phyloP scores from a whole-genome alignment of 768 basidiomycete genomes.

The Boletus rubropictus region DNA sequence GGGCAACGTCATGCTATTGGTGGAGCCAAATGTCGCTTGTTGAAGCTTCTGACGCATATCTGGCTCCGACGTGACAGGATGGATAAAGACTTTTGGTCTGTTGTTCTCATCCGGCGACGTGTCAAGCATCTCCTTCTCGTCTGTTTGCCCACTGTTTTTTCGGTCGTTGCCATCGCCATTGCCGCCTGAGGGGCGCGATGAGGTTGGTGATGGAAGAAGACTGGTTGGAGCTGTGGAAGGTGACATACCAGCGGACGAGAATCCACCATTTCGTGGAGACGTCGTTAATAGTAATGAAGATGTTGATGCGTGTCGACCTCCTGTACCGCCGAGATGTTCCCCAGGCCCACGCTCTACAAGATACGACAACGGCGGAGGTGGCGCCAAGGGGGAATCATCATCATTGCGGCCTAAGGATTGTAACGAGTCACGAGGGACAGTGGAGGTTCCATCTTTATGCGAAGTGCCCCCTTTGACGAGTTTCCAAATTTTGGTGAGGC shows the following conservation, averaged over 20 bases:
- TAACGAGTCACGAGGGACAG: constrained; percentile 29
- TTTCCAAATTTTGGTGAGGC: constrained; percentile 76
- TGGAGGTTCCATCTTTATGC: constrained; percentile 34
- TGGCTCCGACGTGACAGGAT: constrained; percentile 55
- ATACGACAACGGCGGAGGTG: constrained; percentile 88
- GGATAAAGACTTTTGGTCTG: constrained; percentile 38
- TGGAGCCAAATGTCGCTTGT: constrained; percentile 32
- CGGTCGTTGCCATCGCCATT: constrained; percentile 48
- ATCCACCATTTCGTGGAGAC: constrained; percentile 49
- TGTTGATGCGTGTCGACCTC: constrained; percentile 58
- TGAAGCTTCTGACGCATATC: constrained; percentile 49
- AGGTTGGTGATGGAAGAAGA: constrained; percentile 67
- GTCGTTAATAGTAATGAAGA: constrained; percentile 59
- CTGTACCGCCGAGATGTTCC: constrained; percentile 39
- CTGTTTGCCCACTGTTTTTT: constrained; percentile 37
- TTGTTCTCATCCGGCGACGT: constrained; percentile 29
- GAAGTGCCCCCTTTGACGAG: constrained; percentile 56
- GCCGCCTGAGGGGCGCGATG: constrained; percentile 56
- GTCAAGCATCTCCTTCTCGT: constrained; percentile 40
- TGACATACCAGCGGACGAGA: constrained; percentile 59
- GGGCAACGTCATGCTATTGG: constrained; percentile 28
- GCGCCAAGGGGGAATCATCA: constrained; percentile 74
- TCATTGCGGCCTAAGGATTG: constrained; percentile 43
- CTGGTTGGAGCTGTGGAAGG: constrained; percentile 74
- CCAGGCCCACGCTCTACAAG: constrained; percentile 58